phyloP scores from a whole-genome alignment of 2,329 filamentous ascomycete genomes.

The Microsporum audouinii region DNA sequence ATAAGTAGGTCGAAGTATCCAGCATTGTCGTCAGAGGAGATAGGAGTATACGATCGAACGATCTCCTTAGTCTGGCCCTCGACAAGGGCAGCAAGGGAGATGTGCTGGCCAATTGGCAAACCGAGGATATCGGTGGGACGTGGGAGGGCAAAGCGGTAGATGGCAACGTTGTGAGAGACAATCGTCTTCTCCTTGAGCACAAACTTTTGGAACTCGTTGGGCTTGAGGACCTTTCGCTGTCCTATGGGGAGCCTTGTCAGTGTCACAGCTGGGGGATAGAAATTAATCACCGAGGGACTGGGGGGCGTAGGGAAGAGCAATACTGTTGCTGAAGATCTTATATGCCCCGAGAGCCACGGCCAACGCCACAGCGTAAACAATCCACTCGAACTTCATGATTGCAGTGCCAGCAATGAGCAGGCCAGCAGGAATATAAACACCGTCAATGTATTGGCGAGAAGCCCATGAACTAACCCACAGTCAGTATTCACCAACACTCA shows the following conservation, averaged over 20 bases:
- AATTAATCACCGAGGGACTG: neutral
- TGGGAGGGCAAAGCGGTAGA: constrained; percentile 90
- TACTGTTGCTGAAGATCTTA: constrained; percentile 63
- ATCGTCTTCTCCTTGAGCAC: constrained; percentile 88
- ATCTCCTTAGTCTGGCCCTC: constrained; percentile 71
- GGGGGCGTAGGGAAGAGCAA: constrained; percentile 23
- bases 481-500: neutral
- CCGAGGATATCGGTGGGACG: constrained; percentile 70
- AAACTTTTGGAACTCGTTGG: constrained; percentile 79
- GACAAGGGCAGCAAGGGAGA: constrained; percentile 78
- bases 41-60: constrained; percentile 83
- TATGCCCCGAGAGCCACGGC: constrained; percentile 55
- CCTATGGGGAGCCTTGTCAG: constrained; percentile 37
- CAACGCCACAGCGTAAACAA: constrained; percentile 56
- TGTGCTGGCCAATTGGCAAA: constrained; percentile 96
- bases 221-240: constrained; percentile 72
- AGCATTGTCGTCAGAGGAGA: constrained; percentile 76
- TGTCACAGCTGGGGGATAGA: neutral
- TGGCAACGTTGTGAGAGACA: constrained; percentile 95
- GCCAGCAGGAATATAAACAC: constrained; percentile 71
- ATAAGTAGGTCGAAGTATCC: constrained; percentile 94
- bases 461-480: constrained; percentile 13
- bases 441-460: constrained; percentile 53
- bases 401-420: constrained; percentile 64
- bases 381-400: constrained; percentile 68